Conservation (phyloP, 805 yeast genomes). For the Ascoidea rubescens region DNA sequence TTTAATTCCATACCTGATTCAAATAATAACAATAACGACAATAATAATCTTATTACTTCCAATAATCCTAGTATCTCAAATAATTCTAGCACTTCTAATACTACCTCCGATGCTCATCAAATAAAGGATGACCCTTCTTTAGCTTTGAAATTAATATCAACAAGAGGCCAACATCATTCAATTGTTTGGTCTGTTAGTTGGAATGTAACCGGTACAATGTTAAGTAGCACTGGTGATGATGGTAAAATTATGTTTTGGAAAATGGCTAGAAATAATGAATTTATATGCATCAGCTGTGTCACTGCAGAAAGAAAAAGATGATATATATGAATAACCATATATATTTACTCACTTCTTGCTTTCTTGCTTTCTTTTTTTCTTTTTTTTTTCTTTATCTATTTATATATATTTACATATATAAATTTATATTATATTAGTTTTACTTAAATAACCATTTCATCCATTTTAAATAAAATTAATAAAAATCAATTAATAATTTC, state of each 20-base stretch:
- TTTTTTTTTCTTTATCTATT: too few species aligned
- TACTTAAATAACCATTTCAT: too few species aligned
- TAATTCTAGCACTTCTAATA: neutral
- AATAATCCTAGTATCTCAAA: neutral
- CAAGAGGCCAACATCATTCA: slow-evolving; percentile 59
- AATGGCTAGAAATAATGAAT: slow-evolving; percentile 69
- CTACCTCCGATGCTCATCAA: slow-evolving; percentile 5
- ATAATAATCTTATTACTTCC: neutral
- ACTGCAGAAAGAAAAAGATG: neutral
- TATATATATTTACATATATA: too few species aligned
- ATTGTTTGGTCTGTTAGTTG: slow-evolving; percentile 96
- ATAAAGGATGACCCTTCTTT: slow-evolving; percentile 8
- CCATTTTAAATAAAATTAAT: too few species aligned
- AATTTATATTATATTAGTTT: too few species aligned
- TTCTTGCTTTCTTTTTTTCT: too few species aligned
- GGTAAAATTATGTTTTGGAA: slow-evolving; percentile 90
- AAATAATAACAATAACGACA: neutral
- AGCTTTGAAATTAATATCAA: slow-evolving; percentile 10
- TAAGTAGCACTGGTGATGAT: slow-evolving; percentile 92
- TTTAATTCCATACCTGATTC: slow-evolving; percentile 1
- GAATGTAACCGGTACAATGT: slow-evolving; percentile 86
- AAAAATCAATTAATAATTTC: too few species aligned
- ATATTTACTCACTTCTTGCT: too few species aligned
- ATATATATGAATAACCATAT: too few species aligned
- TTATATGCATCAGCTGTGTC: slow-evolving; percentile 48